Conservation (phyloP, 176 grass and related monocot genomes). For the Paspalum vaginatum region DNA sequence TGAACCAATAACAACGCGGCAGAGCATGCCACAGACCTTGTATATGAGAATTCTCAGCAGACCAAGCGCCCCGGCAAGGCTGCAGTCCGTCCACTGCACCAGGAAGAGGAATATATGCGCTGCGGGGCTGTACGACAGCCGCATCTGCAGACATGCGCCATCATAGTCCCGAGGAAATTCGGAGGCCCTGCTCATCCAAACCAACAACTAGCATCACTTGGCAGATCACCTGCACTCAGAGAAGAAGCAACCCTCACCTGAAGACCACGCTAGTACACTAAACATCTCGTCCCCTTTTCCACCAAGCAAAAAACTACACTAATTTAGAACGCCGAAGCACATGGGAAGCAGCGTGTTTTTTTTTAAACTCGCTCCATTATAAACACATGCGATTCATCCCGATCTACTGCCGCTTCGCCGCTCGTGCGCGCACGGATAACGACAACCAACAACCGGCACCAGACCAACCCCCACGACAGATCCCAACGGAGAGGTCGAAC, state of each 20-base stretch:
- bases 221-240: constrained; percentile 13
- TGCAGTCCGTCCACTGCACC: constrained; percentile 79
- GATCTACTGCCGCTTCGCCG: constrained; percentile 22
- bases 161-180: constrained; percentile 75
- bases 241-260: not conserved
- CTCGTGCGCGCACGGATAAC: constrained; percentile 23
- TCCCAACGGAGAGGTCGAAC: not conserved
- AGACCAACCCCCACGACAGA: not conserved
- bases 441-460: not conserved
- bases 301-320: not conserved
- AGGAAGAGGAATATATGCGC: constrained; percentile 86
- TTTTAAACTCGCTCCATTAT: constrained; percentile 10
- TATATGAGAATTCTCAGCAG: constrained; percentile 82
- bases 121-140: constrained; percentile 66
- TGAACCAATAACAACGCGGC: not conserved
- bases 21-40: constrained; percentile 48
- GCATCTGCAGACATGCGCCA: constrained; percentile 89
- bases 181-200: constrained; percentile 59
- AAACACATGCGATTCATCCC: constrained; percentile 31
- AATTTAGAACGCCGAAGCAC: constrained; percentile 35
- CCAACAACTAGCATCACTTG: constrained; percentile 16
- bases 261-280: not conserved
- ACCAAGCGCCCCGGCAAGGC: constrained; percentile 70
- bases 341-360: constrained; percentile 2
- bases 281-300: constrained; percentile 2